Evolutionary conservation across 2,329 filamentous ascomycete species (phyloP).

Genomic region (Hymenoscyphus repandus): DNA sequence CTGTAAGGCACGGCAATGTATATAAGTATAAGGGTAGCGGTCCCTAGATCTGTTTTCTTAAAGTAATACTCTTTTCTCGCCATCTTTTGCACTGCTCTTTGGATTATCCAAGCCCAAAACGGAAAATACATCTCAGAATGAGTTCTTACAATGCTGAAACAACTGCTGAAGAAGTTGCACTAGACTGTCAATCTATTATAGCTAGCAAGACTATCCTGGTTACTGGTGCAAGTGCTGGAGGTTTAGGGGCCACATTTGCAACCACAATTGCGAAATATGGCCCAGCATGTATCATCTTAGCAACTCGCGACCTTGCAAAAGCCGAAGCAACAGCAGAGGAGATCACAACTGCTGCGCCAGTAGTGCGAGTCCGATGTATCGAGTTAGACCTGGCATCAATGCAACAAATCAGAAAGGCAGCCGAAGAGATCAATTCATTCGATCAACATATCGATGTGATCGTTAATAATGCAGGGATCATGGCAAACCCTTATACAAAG

Average conservation of each 20-base stretch:
- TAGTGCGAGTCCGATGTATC: neutral
- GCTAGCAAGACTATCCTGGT: slow-evolving; percentile 5
- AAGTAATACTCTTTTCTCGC: too few species aligned
- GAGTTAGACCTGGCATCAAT: slow-evolving; percentile 18
- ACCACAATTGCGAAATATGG: slow-evolving; percentile 16
- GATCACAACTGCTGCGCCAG: neutral
- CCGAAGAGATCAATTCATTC: slow-evolving; percentile 32
- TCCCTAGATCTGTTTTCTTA: too few species aligned
- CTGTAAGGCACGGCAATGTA: too few species aligned
- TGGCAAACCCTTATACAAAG: neutral
- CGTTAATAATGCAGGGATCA: slow-evolving; percentile 23
- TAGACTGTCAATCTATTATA: neutral
- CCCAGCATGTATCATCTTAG: slow-evolving; percentile 9
- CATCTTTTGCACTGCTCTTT: too few species aligned
- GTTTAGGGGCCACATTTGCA: slow-evolving; percentile 5
- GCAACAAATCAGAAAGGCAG: slow-evolving; percentile 35
- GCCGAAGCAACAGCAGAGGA: neutral
- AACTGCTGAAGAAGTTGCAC: too few species aligned
- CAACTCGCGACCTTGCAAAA: slow-evolving; percentile 1
- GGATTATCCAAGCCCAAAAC: too few species aligned
- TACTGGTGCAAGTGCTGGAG: slow-evolving; percentile 1
- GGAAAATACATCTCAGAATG: too few species aligned
- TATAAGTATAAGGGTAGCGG: too few species aligned
- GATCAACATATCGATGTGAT: slow-evolving; percentile 34
- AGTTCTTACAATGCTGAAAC: too few species aligned